Base-by-base conservation (phyloP, 2,329 filamentous ascomycete genomes). In the Beauveria rudraprayagi region DNA sequence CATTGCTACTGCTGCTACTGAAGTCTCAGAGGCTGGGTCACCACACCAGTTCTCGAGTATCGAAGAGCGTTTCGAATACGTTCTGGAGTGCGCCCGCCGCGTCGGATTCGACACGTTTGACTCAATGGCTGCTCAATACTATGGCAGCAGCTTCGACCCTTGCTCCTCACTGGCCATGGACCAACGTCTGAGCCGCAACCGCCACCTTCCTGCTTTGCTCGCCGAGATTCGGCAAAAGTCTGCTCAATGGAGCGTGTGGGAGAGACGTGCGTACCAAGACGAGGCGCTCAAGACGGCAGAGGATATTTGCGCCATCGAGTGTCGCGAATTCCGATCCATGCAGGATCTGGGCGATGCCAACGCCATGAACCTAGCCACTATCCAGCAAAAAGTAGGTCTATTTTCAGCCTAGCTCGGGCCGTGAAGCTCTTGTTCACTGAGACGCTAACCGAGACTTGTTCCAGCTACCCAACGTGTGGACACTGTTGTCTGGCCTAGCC, bases 201-300 rank as follows among this genome's bases (percentile, higher is more conserved):
- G 63, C 14, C 57, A 63, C 17, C 55, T 65, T 4, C 63, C 63
- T 8, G 56, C 62, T 24, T 47, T 65, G 1, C 22, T 65, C 6
- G 51, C 61, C 10, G 62, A 64, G 16, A 52, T 63, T 22, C 60
- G 56, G 5, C 58, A 61, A 28, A 53, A 59, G 19, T 60, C 63
- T 11, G 16, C 37, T 17, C 59, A 61, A 37, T 69, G 65, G 68
- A 67, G 64, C n/a, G 53, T 57, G 3, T 69, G 65, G 70, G 66
- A 68, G 61, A 64, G 68, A 16, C 62, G 63, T 8, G 68, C 65
- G 1, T 69, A 71, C 48, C 64, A 68, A 7, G 67, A 70, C 5
- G 68, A 70, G 51, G 65, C 70, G n/a, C 61, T 70, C 19, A 67
- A 66, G 40, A 66, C 65, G 2, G 65, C 66, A 34, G 65, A 68